Evolutionary conservation across 768 basidiomycete genomes (phyloP).

Genomic region (Clavulina sp.): DNA sequence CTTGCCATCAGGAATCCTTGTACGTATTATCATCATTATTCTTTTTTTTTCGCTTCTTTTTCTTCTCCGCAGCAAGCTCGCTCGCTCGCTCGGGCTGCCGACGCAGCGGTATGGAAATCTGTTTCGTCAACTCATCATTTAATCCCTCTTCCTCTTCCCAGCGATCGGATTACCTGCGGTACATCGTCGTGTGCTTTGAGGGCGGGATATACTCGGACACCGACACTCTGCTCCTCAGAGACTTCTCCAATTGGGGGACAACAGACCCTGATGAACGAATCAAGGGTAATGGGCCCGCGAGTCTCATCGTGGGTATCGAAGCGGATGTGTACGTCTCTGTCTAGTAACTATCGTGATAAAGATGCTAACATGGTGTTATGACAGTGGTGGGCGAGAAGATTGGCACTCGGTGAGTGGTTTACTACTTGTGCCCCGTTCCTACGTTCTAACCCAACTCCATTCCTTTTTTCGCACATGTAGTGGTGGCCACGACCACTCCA

Average conservation of each 20-base stretch:
- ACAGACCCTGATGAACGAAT: conserved; percentile 2
- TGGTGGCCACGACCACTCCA: conserved; percentile 23
- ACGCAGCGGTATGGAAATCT: background rate
- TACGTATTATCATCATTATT: background rate
- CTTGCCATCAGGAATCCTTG: conserved; percentile 1
- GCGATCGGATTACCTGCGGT: conserved; percentile 10
- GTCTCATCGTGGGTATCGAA: conserved; percentile 25
- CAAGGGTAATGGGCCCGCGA: background rate
- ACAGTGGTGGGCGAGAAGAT: conserved; percentile 21
- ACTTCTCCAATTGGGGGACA: conserved; percentile 18
- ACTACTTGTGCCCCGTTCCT: background rate
- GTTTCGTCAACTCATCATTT: background rate
- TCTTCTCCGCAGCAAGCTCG: too few species aligned
- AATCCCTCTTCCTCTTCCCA: background rate
- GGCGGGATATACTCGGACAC: conserved; percentile 21
- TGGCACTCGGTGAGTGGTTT: conserved; percentile 19
- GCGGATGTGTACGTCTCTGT: conserved; percentile 21
- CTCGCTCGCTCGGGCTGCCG: background rate
- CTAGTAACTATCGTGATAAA: background rate
- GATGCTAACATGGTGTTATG: background rate
- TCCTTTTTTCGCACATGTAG: conserved; percentile 4
- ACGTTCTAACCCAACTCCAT: background rate
- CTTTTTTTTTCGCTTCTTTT: too few species aligned
- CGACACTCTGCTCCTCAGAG: conserved; percentile 20
- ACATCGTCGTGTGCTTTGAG: conserved; percentile 7